phyloP scores from a whole-genome alignment of 2,329 filamentous ascomycete genomes.

The Claviceps sp. region DNA sequence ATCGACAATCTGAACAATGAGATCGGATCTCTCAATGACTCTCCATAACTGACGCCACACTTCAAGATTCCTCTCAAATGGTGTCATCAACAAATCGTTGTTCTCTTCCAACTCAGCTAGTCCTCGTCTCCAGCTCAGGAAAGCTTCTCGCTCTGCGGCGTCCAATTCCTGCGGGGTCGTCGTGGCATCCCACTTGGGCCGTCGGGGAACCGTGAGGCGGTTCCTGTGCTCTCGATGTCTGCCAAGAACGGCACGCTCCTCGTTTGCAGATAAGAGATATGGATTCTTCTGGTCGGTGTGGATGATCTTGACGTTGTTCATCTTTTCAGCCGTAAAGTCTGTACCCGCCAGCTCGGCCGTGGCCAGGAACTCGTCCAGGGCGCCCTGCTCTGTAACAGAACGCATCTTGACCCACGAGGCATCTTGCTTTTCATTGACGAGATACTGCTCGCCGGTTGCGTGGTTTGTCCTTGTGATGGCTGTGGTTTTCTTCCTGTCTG shows the following conservation, averaged over 20 bases:
- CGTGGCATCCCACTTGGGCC: conserved; percentile 74
- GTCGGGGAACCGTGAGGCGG: conserved; percentile 74
- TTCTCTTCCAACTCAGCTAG: conserved; percentile 88
- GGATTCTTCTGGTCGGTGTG: conserved; percentile 94
- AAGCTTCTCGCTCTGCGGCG: conserved; percentile 59
- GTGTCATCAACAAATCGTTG: conserved; percentile 90
- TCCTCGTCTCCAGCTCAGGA: conserved; percentile 80
- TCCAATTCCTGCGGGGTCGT: conserved; percentile 81
- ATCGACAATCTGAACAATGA: conserved; percentile 97
- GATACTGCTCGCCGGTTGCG: conserved; percentile 74
- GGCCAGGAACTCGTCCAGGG: conserved; percentile 88
- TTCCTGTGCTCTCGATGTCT: conserved; percentile 75
- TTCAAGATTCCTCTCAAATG: conserved; percentile 92
- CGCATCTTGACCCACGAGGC: conserved; percentile 99
- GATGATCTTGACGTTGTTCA: conserved; percentile 98
- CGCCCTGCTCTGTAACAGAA: conserved; percentile 92
- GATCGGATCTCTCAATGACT: conserved; percentile 90
- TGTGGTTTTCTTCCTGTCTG: conserved; percentile 59
- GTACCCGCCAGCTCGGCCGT: conserved; percentile 96
- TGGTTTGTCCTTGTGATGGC: conserved; percentile 58
- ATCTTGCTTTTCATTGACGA: conserved; percentile 82
- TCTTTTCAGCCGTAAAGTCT: conserved; percentile 97
- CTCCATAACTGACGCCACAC: conserved; percentile 98
- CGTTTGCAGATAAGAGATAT: conserved; percentile 71
- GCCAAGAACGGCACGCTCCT: conserved; percentile 63